Conservation (phyloP, 768 basidiomycete species). For the Pisolithus microcarpus region DNA sequence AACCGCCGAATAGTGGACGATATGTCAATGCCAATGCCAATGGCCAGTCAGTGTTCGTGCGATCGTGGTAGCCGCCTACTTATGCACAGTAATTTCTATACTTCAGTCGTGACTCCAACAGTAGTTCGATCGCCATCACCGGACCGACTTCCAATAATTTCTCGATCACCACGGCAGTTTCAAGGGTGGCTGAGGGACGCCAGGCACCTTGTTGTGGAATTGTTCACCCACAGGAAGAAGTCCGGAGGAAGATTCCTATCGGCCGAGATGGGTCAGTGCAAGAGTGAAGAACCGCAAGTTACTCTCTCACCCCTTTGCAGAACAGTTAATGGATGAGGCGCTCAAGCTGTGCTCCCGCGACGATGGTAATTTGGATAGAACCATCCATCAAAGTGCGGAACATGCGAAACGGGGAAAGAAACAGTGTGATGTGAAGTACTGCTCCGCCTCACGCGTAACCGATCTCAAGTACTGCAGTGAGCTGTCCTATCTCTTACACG, state of each 20-base stretch:
- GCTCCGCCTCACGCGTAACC: slow-evolving; percentile 2
- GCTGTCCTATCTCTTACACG: not conserved
- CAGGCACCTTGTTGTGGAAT: not conserved
- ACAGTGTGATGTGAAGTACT: slow-evolving; percentile 8
- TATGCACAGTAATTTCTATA: too few relatives aligned
- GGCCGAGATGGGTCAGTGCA: slow-evolving; percentile 1
- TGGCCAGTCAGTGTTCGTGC: too few relatives aligned
- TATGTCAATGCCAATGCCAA: too few relatives aligned
- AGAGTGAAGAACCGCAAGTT: not conserved
- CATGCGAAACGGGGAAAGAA: slow-evolving; percentile 8
- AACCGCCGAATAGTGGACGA: slow-evolving; percentile 4
- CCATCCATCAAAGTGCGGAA: slow-evolving; percentile 1
- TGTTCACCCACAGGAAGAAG: not conserved
- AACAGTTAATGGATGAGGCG: slow-evolving; percentile 1
- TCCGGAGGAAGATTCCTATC: not conserved
- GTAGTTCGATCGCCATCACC: not conserved
- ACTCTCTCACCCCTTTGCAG: not conserved
- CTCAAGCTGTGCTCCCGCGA: slow-evolving; percentile 2
- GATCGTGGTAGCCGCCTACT: too few relatives aligned
- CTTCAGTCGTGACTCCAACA: too few relatives aligned
- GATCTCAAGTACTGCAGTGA: slow-evolving; percentile 7
- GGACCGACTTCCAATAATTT: not conserved
- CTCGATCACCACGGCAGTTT: too few relatives aligned
- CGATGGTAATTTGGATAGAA: not conserved
- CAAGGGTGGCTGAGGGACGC: not conserved